Conservation (phyloP, 2,329 filamentous ascomycete species). For the Blastomyces percursus region DNA sequence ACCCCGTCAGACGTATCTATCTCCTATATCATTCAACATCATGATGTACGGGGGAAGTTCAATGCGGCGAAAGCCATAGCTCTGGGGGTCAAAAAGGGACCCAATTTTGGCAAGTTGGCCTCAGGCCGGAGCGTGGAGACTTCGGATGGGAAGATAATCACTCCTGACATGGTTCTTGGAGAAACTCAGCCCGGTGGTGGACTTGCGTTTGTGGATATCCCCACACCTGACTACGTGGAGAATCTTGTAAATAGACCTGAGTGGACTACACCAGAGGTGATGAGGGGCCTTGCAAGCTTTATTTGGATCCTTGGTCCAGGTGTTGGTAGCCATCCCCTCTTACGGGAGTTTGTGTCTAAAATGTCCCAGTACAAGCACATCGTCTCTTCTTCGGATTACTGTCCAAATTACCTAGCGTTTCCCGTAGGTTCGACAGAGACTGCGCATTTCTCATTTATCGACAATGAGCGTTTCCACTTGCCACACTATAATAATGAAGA, state of each 20-base stretch:
- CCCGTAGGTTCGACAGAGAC: constrained; percentile 56
- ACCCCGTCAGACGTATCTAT: constrained; percentile 56
- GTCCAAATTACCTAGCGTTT: constrained; percentile 63
- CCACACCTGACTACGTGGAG: constrained; percentile 58
- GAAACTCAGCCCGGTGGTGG: constrained; percentile 56
- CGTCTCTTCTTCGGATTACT: constrained; percentile 62
- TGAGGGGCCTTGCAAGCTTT: constrained; percentile 55
- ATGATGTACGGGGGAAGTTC: constrained; percentile 72
- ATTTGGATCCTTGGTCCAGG: constrained; percentile 72
- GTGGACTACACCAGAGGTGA: constrained; percentile 55
- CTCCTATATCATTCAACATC: constrained; percentile 75
- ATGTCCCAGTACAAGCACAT: constrained; percentile 57
- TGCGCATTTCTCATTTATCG: constrained; percentile 59
- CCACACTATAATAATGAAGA: constrained; percentile 53
- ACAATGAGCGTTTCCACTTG: constrained; percentile 60
- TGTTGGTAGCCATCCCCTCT: constrained; percentile 49
- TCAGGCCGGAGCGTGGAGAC: constrained; percentile 53
- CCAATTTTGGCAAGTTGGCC: constrained; percentile 50
- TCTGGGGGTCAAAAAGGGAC: constrained; percentile 52
- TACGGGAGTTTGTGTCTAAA: constrained; percentile 59
- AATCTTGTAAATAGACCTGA: constrained; percentile 60
- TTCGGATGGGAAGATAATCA: constrained; percentile 57
- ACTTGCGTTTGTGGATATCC: constrained; percentile 70
- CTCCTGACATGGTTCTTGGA: constrained; percentile 76
- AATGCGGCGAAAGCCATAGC: constrained; percentile 51